These are phyloP conservation scores for Ascochyta pisi DNA, from an alignment of 2,329 filamentous ascomycete genomes.

Conservation along the genomic window DNA sequence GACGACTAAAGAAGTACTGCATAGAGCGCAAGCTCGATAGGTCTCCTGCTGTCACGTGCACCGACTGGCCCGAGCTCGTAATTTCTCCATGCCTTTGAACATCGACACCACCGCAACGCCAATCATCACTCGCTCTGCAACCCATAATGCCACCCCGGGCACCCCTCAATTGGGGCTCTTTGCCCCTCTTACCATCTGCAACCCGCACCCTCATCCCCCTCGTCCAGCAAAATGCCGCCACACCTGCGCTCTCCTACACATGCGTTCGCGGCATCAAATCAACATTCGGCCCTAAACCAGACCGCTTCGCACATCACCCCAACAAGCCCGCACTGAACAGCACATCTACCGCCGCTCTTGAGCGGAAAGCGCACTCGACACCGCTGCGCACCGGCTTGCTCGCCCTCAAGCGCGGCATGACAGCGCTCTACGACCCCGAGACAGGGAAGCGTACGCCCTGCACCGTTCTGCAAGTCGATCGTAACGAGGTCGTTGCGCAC, in stretches of 20 bases:
- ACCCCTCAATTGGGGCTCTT: conserved; percentile 43
- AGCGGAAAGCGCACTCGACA: conserved; percentile 63
- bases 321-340: conserved; percentile 61
- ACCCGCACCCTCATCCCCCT: conserved; percentile 32
- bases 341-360: conserved; percentile 64
- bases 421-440: conserved; percentile 79
- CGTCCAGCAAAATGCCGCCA: conserved; percentile 24
- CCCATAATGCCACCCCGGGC: conserved; percentile 44
- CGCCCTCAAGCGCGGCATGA: conserved; percentile 95
- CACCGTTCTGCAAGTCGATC: conserved; percentile 92
- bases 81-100: conserved; percentile 27
- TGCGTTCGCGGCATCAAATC: conserved; percentile 59
- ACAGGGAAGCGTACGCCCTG: conserved; percentile 81
- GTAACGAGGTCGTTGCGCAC: conserved; percentile 85
- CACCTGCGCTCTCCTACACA: conserved; percentile 28
- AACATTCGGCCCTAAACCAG: conserved; percentile 59
- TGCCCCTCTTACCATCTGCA: conserved; percentile 40
- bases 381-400: conserved; percentile 80
- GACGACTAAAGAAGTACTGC: neutral
- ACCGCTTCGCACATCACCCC: conserved; percentile 61
- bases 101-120: conserved; percentile 8
- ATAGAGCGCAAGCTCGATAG: too few relatives aligned
- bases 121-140: conserved; percentile 6
- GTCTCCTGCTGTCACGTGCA: conserved; percentile 9
- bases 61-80: conserved; percentile 6